Percentiles rank a stretch among this genome's conserved stretches.
phyloP scores from a whole-genome alignment of 2,329 filamentous ascomycete species.

The Colletotrichum filicis region DNA sequence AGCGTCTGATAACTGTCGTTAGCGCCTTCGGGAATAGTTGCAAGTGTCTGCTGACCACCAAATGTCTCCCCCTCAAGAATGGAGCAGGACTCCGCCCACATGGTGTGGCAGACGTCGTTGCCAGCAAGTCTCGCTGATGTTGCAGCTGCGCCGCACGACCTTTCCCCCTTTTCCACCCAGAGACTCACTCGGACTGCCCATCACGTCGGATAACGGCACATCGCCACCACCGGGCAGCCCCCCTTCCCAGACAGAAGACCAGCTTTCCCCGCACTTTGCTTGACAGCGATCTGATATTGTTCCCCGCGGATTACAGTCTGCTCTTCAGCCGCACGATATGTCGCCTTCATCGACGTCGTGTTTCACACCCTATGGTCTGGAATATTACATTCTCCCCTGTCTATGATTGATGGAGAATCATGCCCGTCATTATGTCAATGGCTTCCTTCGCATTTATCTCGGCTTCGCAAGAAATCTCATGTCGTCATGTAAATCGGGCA shows the following conservation, averaged over 20 bases:
- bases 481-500: not conserved
- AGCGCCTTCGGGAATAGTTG: constrained; percentile 1
- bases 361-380: not conserved
- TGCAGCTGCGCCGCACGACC: constrained; percentile 18
- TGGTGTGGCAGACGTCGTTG: not conserved
- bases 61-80: not conserved
- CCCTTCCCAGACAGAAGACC: not conserved
- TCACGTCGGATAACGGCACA: constrained; percentile 16
- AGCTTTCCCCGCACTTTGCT: constrained; percentile 9
- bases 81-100: constrained; percentile 1
- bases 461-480: not conserved
- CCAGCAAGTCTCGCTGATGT: constrained; percentile 4
- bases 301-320: not conserved
- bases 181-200: not conserved
- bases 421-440: not conserved
- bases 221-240: constrained; percentile 1
- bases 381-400: not conserved
- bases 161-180: not conserved
- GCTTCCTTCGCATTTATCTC: not conserved
- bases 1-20: not conserved
- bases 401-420: constrained; percentile 28
- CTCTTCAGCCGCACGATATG: constrained; percentile 19
- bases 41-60: constrained; percentile 26
- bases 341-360: constrained; percentile 1
- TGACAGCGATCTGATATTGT: not conserved